Base-by-base conservation (phyloP, 495 filamentous ascomycete species). In the Penicillium lividum region DNA sequence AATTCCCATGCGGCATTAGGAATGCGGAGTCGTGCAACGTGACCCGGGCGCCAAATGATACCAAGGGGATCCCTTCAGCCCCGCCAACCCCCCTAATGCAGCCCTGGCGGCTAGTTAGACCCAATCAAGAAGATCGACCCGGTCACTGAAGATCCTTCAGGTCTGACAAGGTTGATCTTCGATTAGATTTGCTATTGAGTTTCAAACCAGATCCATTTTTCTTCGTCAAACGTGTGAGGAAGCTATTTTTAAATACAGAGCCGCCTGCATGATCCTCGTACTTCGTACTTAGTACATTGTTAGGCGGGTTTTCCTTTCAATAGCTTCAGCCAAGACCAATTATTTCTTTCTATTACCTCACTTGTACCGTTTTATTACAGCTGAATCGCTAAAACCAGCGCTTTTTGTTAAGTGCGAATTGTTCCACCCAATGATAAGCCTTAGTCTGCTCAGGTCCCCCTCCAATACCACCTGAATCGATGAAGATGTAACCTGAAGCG, bases 81-180 rank as follows among this genome's bases (percentile, higher is more conserved):
- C 25, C 46, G 28, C 28, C 15, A 49, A 40, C 38, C 38, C n/a
- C 38, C 38, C 38, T 40, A 40, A 40, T 40, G 38, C 51, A 56
- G 51, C 61, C 55, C 63, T 64, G 61, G 67, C 67, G 65, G 59
- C 62, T 59, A 58, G 59, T 3, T 8, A 11, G 28, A 13, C 25
- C 46, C 46, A 49, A 49, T 49, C 46, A 49, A 31, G 25, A 15
- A 15, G 46, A 53, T 49, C 51, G 51, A 46, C 49, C 60, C 61
- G 61, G 50, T 57, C 51, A 47, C 27, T 43, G 61, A 60, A 64
- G 66, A 64, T 65, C 66, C 49, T 44, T 54, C 55, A 56, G 45
- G 55, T 13, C 46, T 25, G 42, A 44, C 42, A 28, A 15, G 31
- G 49, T 50, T 48, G 47, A 38, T 18, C 28, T 44, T 15, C 15